These are phyloP conservation scores for Tylopilus sp. DNA, from an alignment of 768 basidiomycete species.

Conservation along the genomic window DNA sequence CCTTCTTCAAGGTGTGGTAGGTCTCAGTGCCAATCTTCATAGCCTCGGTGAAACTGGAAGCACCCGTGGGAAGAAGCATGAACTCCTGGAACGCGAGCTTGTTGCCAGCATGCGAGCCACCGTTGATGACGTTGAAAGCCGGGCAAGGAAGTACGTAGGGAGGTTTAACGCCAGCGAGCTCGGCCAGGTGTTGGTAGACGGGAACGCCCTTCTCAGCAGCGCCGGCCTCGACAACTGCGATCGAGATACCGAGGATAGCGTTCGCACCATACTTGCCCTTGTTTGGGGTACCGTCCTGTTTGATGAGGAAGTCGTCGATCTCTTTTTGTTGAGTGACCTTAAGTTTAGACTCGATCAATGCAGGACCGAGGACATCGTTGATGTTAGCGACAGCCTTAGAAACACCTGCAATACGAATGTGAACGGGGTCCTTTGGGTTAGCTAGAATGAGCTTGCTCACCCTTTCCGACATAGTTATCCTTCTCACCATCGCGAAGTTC, in stretches of 20 bases:
- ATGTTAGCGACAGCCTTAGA: constrained; percentile 91
- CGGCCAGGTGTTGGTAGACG: constrained; percentile 94
- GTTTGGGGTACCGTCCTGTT: constrained; percentile 95
- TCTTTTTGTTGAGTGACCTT: constrained; percentile 90
- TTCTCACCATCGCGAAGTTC: constrained; percentile 98
- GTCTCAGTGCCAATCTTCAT: constrained; percentile 99
- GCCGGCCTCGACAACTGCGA: constrained; percentile 90
- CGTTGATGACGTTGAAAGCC: constrained; percentile 99
- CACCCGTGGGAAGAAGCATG: constrained; percentile 97
- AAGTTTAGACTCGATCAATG: constrained; percentile 79
- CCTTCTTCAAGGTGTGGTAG: constrained; percentile 97
- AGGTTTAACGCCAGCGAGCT: constrained; percentile 91
- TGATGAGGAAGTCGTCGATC: constrained; percentile 97
- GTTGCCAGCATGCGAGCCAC: constrained; percentile 99
- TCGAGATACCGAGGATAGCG: constrained; percentile 97
- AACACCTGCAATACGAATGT: constrained; percentile 59
- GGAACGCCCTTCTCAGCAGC: constrained; percentile 95
- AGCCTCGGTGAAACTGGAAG: constrained; percentile 88
- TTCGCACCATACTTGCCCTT: constrained; percentile 99
- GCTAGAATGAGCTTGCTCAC: constrained; percentile 38
- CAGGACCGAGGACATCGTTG: constrained; percentile 87
- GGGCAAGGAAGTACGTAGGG: constrained; percentile 92
- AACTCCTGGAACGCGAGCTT: constrained; percentile 99
- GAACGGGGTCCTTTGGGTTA: neutral
- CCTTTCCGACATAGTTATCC: constrained; percentile 91